A percentile compares a stretch with the other conserved stretches of the same genome.
Conservation (phyloP, 2,329 filamentous ascomycete species). For the Piedraia hortae region DNA sequence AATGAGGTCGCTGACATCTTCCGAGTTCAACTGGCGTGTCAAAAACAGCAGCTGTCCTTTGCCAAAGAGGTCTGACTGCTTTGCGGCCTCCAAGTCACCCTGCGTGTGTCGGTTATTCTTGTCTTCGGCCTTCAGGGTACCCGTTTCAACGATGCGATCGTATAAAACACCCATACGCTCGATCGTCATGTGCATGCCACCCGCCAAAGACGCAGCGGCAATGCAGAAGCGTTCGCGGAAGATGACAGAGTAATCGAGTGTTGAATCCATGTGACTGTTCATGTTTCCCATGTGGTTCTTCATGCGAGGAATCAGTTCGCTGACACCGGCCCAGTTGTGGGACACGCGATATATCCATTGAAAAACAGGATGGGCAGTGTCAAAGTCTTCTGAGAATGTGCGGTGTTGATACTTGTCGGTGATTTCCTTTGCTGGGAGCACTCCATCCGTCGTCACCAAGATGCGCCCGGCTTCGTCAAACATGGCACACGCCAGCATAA, state of each 20-base stretch:
- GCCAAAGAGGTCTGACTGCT: conserved; percentile 22
- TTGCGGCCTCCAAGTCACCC: conserved; percentile 15
- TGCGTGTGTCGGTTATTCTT: conserved; percentile 3
- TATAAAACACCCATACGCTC: conserved; percentile 13
- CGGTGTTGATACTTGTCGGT: conserved; percentile 42
- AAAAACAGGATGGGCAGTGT: conserved; percentile 50
- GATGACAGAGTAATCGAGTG: conserved; percentile 47
- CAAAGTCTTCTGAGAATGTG: conserved; percentile 47
- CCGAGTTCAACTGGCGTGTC: conserved; percentile 32
- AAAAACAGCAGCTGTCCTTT: conserved; percentile 61
- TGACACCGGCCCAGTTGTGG: conserved; percentile 45
- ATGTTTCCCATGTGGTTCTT: conserved; percentile 33
- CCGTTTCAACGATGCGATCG: conserved; percentile 13
- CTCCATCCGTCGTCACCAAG: conserved; percentile 40
- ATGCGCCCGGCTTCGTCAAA: conserved; percentile 40
- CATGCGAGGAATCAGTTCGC: conserved; percentile 44
- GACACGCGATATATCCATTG: conserved; percentile 70
- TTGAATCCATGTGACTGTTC: no score
- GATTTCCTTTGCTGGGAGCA: conserved; percentile 46
- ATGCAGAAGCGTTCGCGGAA: conserved; percentile 67
- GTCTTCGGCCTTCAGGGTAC: conserved; percentile 7
- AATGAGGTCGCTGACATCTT: conserved; percentile 35
- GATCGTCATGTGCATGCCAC: conserved; percentile 22
- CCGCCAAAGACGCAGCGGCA: conserved; percentile 46
- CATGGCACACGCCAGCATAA: conserved; percentile 30